phyloP scores from a whole-genome alignment of 345 rosid genomes.

The Syzygium aqueum region DNA sequence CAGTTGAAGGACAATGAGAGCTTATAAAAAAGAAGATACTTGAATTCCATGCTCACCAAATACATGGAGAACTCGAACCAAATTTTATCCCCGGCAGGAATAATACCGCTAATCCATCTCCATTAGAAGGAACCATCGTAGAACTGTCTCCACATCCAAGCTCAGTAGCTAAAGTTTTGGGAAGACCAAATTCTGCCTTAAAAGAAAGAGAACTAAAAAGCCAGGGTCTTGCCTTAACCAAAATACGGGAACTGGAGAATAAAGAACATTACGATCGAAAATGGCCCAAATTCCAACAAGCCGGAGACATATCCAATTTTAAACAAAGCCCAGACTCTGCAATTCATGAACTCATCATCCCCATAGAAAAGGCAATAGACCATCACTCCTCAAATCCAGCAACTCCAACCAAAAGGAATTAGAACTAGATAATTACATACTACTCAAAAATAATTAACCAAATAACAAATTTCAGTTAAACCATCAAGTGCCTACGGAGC shows the following conservation, averaged over 20 bases:
- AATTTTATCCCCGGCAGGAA: no score
- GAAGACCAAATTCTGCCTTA: neutral
- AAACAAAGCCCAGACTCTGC: neutral
- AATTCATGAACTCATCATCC: neutral
- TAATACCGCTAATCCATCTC: no score
- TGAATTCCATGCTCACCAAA: no score
- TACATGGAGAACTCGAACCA: no score
- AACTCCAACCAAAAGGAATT: neutral
- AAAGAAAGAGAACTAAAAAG: neutral
- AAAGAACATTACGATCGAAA: no score
- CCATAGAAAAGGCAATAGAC: neutral
- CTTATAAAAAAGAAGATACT: no score
- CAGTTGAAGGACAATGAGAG: no score
- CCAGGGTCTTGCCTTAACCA: neutral
- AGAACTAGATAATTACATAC: no score
- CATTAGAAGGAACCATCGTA: no score
- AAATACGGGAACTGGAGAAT: no score
- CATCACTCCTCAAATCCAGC: neutral
- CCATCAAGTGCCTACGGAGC: neutral
- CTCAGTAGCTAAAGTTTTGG: neutral
- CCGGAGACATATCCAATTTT: neutral
- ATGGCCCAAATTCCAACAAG: neutral
- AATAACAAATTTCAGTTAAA: no score
- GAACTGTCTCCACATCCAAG: neutral
- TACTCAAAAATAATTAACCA: no score